phyloP scores from a whole-genome alignment of 768 basidiomycete species.

The Lactifluus piperatus region DNA sequence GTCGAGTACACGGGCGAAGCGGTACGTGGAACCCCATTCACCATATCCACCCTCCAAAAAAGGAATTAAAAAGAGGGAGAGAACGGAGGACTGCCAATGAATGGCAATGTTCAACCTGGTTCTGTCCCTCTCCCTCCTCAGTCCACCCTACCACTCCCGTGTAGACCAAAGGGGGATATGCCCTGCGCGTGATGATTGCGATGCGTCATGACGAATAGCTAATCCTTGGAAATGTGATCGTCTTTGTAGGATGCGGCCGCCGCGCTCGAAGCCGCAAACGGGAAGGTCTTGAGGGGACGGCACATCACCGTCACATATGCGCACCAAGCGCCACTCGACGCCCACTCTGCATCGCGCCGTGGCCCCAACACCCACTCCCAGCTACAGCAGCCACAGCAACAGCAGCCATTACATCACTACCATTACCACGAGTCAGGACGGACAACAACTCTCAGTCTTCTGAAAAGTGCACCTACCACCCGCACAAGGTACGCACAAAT shows the following conservation, averaged over 20 bases:
- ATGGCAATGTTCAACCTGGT: conserved; percentile 40
- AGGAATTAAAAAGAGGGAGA: neutral
- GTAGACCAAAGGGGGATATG: conserved; percentile 20
- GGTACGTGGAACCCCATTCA: conserved; percentile 39
- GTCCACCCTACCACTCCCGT: conserved; percentile 12
- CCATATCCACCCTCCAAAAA: conserved; percentile 17
- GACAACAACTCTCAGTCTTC: conserved; percentile 81
- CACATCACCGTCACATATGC: conserved; percentile 89
- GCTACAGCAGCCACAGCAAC: neutral
- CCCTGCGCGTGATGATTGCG: neutral
- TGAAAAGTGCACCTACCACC: conserved; percentile 58
- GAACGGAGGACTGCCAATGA: neutral
- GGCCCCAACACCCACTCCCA: neutral
- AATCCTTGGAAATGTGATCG: neutral
- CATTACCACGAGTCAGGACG: conserved; percentile 42
- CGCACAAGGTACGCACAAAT: conserved; percentile 38
- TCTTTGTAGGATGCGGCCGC: conserved; percentile 65
- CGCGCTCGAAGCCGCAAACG: conserved; percentile 65
- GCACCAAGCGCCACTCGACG: conserved; percentile 59
- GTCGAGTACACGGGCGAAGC: conserved; percentile 72
- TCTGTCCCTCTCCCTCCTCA: too few relatives aligned
- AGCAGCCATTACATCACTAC: neutral
- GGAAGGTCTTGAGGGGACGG: conserved; percentile 76
- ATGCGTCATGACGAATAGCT: neutral
- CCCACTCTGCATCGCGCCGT: conserved; percentile 12